Percentiles rank a stretch among this genome's conserved stretches.
phyloP scores from a whole-genome alignment of 768 basidiomycete species.

The Plicaturopsis crispa region DNA sequence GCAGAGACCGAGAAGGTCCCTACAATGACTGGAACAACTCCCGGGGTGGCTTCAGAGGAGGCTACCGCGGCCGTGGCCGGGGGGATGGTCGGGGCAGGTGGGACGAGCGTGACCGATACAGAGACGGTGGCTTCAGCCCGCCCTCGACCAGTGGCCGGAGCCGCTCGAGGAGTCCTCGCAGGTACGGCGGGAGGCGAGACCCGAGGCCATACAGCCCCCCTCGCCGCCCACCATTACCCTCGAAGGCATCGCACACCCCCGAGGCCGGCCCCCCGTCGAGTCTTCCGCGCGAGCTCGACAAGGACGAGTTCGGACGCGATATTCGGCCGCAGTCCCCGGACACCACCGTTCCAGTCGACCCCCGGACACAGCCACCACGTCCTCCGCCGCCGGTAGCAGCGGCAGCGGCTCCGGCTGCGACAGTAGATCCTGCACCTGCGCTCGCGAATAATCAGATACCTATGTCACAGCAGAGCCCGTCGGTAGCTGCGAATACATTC shows the following conservation, averaged over 20 bases:
- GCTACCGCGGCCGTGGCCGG: constrained; percentile 52
- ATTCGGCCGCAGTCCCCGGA: constrained; percentile 44
- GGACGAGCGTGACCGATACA: constrained; percentile 55
- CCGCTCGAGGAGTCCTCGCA: constrained; percentile 70
- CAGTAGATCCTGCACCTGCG: constrained; percentile 35
- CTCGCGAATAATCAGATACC: constrained; percentile 38
- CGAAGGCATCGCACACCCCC: constrained; percentile 13
- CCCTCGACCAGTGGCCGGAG: constrained; percentile 42
- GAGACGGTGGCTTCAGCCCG: constrained; percentile 31
- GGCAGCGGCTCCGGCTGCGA: constrained; percentile 21
- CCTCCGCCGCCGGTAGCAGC: constrained; percentile 11
- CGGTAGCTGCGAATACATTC: constrained; percentile 54
- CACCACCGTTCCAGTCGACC: constrained; percentile 16
- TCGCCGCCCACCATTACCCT: constrained; percentile 30
- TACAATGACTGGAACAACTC: constrained; percentile 42
- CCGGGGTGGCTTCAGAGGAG: constrained; percentile 49
- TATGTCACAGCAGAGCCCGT: constrained; percentile 27
- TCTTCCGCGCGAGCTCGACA: too few species aligned
- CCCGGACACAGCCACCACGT: constrained; percentile 13
- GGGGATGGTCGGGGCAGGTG: constrained; percentile 41
- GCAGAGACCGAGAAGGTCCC: constrained; percentile 36
- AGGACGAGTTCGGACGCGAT: constrained; percentile 86
- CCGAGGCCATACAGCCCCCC: constrained; percentile 56
- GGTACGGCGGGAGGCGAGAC: constrained; percentile 38
- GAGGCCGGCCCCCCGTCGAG: too few species aligned